phyloP scores from a whole-genome alignment of 176 grass and related monocot species.

The Zea mays region Zm-B73-REFERENCE-NAM-5.0 NC_050100.1:4886001-4886500 shows the following conservation, averaged over 20 bases:
- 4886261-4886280: constrained; percentile 11
- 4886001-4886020: too few species aligned
- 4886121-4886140: too few species aligned
- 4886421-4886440: too few species aligned
- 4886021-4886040: too few species aligned
- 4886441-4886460: too few species aligned
- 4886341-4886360: not conserved
- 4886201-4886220: not conserved
- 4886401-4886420: not conserved
- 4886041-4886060: too few species aligned
- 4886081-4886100: not conserved
- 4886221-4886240: not conserved
- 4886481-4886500: too few species aligned
- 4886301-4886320: constrained; percentile 10
- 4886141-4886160: not conserved
- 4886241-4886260: not conserved
- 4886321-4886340: constrained; percentile 9
- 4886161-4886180: too few species aligned
- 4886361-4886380: not conserved
- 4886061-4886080: too few species aligned
- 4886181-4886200: not conserved
- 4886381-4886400: not conserved
- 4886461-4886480: too few species aligned
- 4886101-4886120: not conserved
- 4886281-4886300: not conserved